Evolutionary conservation across 2,329 filamentous ascomycete genomes (phyloP).

Genomic region (Monosporascus sp.): DNA sequence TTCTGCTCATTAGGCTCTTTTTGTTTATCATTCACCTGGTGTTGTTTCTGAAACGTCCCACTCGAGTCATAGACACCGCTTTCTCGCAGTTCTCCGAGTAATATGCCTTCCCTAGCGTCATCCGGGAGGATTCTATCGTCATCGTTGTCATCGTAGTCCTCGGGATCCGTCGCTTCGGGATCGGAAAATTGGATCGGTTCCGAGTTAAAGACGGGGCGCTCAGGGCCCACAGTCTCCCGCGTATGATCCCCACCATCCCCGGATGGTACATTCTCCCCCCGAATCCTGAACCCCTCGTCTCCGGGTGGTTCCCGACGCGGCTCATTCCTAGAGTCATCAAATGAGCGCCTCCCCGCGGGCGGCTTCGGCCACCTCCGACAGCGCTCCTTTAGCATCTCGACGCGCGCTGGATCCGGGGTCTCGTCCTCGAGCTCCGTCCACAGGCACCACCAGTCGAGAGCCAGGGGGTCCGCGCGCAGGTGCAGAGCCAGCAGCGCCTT

Average conservation of each 20-base stretch:
- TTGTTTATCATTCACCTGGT: too few relatives aligned
- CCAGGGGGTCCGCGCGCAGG: constrained; percentile 10
- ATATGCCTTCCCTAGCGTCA: neutral
- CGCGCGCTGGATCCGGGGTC: neutral
- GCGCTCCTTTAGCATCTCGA: constrained; percentile 12
- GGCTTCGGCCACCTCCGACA: constrained; percentile 18
- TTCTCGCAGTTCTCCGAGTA: neutral
- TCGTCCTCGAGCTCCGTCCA: constrained; percentile 15
- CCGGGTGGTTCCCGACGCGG: neutral
- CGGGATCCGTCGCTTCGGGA: neutral
- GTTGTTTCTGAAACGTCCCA: too few relatives aligned
- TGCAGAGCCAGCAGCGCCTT: constrained; percentile 18
- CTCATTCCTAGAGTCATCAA: neutral
- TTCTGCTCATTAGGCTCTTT: neutral
- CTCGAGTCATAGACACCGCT: too few relatives aligned
- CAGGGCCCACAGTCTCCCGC: neutral
- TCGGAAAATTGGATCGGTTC: neutral
- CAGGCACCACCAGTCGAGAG: constrained; percentile 22
- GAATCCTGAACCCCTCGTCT: neutral
- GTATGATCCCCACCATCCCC: neutral
- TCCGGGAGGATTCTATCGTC: neutral
- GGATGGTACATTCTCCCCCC: too few relatives aligned
- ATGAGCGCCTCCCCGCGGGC: constrained; percentile 5
- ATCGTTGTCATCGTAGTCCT: neutral
- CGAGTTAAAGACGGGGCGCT: neutral